A percentile compares a stretch with the other conserved stretches of the same genome.
Evolutionary conservation across 116 monocot species (phyloP).

Genomic region (Papilionanthe hybrid): DNA sequence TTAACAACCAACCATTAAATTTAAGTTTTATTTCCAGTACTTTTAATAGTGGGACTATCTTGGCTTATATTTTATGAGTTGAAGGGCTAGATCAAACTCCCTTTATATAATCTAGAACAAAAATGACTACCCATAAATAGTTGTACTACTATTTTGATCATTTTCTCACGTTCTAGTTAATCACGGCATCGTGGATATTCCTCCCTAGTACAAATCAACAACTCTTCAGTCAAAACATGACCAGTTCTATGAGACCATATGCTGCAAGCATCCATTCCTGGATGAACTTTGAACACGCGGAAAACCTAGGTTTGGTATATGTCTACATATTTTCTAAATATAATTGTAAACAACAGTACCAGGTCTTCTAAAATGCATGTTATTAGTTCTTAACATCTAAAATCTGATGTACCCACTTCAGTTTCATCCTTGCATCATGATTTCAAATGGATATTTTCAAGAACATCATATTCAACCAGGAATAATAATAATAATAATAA

Average conservation of each 20-base stretch:
- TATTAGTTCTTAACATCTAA: background rate
- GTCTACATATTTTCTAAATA: background rate
- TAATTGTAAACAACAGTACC: background rate
- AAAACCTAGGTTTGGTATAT: background rate
- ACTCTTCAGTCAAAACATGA: background rate
- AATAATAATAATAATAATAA: background rate
- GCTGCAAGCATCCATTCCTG: background rate
- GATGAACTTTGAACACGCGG: background rate
- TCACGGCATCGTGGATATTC: background rate
- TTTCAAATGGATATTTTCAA: slow-evolving; percentile 3
- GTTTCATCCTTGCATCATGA: background rate
- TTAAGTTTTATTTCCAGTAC: too few relatives aligned
- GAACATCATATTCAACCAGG: background rate
- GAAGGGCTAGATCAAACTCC: too few relatives aligned
- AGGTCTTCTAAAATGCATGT: background rate
- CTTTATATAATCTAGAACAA: too few relatives aligned
- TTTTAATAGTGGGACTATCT: too few relatives aligned
- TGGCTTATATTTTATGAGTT: too few relatives aligned
- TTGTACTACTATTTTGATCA: too few relatives aligned
- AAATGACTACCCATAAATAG: too few relatives aligned
- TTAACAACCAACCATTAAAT: too few relatives aligned
- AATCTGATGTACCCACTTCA: too few relatives aligned
- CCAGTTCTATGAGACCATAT: background rate
- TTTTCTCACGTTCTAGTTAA: background rate
- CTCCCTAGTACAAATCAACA: background rate